phyloP scores from a whole-genome alignment of 345 rosid genomes.

The Gossypium mustelinum region DNA sequence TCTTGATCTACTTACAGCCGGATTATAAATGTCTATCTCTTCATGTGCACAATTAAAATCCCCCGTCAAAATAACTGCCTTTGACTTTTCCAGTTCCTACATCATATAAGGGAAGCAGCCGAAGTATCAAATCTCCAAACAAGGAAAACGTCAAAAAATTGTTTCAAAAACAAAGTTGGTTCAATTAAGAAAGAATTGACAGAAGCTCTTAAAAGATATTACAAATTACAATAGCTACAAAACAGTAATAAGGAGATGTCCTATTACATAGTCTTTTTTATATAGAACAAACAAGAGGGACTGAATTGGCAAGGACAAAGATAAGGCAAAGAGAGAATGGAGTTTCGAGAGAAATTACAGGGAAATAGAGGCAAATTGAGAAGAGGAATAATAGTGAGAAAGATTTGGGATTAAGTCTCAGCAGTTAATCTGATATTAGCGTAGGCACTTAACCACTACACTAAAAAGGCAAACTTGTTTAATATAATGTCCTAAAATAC shows the following conservation, averaged over 20 bases:
- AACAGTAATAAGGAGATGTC: not conserved
- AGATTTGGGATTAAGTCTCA: not conserved
- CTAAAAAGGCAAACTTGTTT: not conserved
- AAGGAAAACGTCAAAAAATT: not conserved
- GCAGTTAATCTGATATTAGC: not conserved
- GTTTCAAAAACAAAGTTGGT: not conserved
- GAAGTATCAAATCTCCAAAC: not conserved
- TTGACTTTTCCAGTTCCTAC: conserved; percentile 88
- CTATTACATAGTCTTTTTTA: not conserved
- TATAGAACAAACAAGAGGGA: not conserved
- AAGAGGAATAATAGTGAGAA: conserved; percentile 1
- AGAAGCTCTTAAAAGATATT: not conserved
- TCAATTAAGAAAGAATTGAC: not conserved
- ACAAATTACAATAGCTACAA: not conserved
- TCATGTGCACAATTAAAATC: conserved; percentile 94
- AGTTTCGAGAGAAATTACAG: not conserved
- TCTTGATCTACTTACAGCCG: conserved; percentile 50
- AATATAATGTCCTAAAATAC: not conserved
- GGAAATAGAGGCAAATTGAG: not conserved
- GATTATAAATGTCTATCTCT: conserved; percentile 86
- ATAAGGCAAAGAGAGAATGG: conserved; percentile 3
- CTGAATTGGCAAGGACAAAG: not conserved
- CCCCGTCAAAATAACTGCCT: conserved; percentile 94
- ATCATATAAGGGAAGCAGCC: conserved; percentile 17
- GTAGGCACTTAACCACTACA: not conserved